phyloP scores from a whole-genome alignment of 345 rosid species.

The Acer negundo region DNA sequence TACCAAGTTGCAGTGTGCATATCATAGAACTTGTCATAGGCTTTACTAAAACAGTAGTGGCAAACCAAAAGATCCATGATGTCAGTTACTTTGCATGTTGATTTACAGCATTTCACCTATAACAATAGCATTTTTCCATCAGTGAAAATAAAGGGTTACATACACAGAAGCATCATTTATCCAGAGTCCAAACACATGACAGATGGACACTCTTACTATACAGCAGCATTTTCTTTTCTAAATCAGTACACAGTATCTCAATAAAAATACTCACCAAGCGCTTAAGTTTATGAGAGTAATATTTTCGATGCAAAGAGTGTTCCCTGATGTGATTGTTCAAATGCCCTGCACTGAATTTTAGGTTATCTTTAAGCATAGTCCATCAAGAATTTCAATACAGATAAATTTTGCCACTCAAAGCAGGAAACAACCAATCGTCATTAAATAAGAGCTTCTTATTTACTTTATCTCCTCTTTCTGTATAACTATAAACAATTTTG shows the following conservation, averaged over 20 bases:
- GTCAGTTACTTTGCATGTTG: conserved; percentile 65
- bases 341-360: conserved; percentile 66
- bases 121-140: conserved; percentile 9
- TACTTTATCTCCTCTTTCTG: not conserved
- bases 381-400: not conserved
- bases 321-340: conserved; percentile 58
- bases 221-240: not conserved
- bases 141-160: not conserved
- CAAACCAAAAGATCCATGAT: conserved; percentile 67
- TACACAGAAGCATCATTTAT: not conserved
- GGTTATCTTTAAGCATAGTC: conserved; percentile 13
- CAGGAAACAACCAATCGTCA: not conserved
- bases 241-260: not conserved
- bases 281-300: conserved; percentile 72
- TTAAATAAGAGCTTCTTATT: not conserved
- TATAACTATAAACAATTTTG: not conserved
- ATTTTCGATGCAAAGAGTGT: conserved; percentile 49
- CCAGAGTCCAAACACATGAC: not conserved
- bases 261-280: conserved; percentile 49
- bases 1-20: conserved; percentile 76
- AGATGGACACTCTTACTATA: not conserved
- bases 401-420: not conserved
- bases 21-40: conserved; percentile 70
- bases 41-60: conserved; percentile 68
- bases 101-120: conserved; percentile 79